Base-by-base conservation (phyloP, 1,284 basidiomycete genomes). In the Megacollybia platyphylla region DNA sequence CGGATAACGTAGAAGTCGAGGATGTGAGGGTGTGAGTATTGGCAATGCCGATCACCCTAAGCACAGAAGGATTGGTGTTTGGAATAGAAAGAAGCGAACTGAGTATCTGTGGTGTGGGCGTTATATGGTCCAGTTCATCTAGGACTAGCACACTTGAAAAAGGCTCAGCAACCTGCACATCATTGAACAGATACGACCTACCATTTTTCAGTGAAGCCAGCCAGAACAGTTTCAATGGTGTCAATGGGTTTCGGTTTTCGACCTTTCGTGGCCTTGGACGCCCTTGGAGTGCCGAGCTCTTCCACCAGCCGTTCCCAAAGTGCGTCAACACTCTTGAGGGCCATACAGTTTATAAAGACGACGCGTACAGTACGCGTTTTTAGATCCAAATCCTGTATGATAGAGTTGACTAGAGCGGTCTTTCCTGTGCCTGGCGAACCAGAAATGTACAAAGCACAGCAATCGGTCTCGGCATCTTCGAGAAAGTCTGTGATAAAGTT, bases 361-460 rank as follows among this genome's bases (percentile, higher is more conserved):
- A 80, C 60, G 44, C 65, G 70, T 36, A 72, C 56, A 17, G 52
- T 46, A 18, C 36, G 34, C 17, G 62, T 52, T 18, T 67, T 61
- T 9, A 59, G 54, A 7, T 63, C 57, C 17, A 69, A 46, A 3
- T 61, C 57, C 29, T 66, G 59, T 20, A 88, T 55, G 38, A 86
- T 61, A 4, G 73, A 64, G 52, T 81, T 83, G 28, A 88, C 74
- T 7, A 88, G 64, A 0, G 85, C 86, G 1, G 86, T 88, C 62
- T 88, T 88, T 24, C 85, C 86, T 4, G 83, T 84, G 1, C 85
- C 86, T 10, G 86, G 85, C 0, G 81, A 69, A 26, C 85, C 85
- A 11, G 85, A 87, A 41, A 88, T 76, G 55, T 86, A 88, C 42
- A 88, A 64, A 10, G 67, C 64, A 11, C 58, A 51, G 7, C 53